These are phyloP conservation scores for Anethum foeniculum DNA, from an alignment of 140 eudicot species.

Conservation along the genomic window DNA sequence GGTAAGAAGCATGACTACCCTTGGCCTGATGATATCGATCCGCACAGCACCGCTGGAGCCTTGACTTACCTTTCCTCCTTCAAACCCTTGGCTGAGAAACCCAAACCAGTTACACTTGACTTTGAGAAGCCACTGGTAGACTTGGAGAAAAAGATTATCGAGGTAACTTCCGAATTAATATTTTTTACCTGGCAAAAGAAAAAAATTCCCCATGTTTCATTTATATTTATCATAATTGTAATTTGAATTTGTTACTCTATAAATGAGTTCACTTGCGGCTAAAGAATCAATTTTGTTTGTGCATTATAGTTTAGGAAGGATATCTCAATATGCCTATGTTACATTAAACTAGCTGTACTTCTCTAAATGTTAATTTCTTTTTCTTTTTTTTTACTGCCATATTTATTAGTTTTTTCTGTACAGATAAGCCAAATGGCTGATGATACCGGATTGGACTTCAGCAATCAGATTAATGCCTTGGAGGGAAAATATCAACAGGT, in stretches of 20 bases:
- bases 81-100: constrained; percentile 33
- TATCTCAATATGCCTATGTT: background rate
- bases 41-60: constrained; percentile 10
- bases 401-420: background rate
- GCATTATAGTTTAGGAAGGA: background rate
- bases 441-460: constrained; percentile 28
- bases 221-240: background rate
- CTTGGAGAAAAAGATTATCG: constrained; percentile 21
- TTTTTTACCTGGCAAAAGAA: too few relatives aligned
- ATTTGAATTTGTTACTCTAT: background rate
- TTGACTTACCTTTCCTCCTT: constrained; percentile 28
- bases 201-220: background rate
- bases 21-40: constrained; percentile 32
- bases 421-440: constrained; percentile 27
- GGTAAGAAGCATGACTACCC: constrained; percentile 35
- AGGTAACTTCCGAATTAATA: background rate
- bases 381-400: background rate
- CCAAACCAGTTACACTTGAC: constrained; percentile 23
- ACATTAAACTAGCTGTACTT: background rate
- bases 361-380: background rate
- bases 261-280: background rate
- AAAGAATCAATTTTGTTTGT: background rate
- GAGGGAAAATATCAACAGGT: constrained; percentile 31
- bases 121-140: constrained; percentile 32
- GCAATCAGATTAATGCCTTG: constrained; percentile 23